Percentiles rank a stretch among this genome's conserved stretches.
phyloP scores from a whole-genome alignment of 768 basidiomycete genomes.

The Royoungia palumana region DNA sequence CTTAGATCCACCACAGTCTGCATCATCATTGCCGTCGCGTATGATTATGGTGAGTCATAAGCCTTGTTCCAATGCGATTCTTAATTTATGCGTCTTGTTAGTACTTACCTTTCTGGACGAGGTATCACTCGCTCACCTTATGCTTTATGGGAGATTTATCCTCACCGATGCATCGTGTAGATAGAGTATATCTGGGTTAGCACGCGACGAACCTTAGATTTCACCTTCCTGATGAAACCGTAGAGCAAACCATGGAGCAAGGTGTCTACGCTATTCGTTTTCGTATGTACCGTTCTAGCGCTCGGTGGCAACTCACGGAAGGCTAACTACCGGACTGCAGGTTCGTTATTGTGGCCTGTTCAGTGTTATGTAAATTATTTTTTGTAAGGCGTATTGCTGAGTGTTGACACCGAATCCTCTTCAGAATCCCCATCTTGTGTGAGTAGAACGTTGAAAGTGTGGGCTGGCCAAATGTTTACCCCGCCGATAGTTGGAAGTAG shows the following conservation, averaged over 20 bases:
- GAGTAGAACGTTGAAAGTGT: not conserved
- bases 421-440: not conserved
- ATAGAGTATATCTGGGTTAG: constrained; percentile 7
- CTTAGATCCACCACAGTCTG: constrained; percentile 1
- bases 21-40: constrained; percentile 5
- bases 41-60: constrained; percentile 8
- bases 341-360: constrained; percentile 6
- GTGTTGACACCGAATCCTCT: too few relatives aligned
- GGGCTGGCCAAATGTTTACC: not conserved
- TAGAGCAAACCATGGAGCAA: constrained; percentile 1
- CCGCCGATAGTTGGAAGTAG: constrained; percentile 1
- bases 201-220: not conserved
- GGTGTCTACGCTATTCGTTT: not conserved
- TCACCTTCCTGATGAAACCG: not conserved
- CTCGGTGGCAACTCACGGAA: not conserved
- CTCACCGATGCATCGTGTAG: not conserved
- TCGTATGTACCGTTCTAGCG: not conserved
- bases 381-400: not conserved
- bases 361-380: not conserved
- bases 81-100: not conserved
- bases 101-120: constrained; percentile 9
- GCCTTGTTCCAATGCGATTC: too few relatives aligned
- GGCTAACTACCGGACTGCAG: not conserved
- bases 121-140: not conserved
- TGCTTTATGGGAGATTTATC: not conserved